Percentiles rank a stretch among this genome's conserved stretches.
These are phyloP conservation scores for Sporothrix sp. DNA, from an alignment of 2,329 filamentous ascomycete genomes.

Conservation along the genomic window DNA sequence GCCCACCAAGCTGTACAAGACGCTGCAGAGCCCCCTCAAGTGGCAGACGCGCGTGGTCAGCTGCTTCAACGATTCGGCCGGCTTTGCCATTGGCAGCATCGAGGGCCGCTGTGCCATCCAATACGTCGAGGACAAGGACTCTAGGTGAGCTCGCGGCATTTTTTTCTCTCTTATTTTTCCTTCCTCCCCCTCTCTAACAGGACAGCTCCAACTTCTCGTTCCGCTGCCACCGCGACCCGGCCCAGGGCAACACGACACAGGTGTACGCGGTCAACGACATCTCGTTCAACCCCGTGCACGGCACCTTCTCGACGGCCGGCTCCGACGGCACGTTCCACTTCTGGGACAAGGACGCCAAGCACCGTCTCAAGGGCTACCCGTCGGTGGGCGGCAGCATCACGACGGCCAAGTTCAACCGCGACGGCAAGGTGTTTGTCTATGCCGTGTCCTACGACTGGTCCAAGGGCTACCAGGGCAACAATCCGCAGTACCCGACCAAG, in stretches of 20 bases:
- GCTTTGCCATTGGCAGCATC: constrained; percentile 92
- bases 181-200: constrained; percentile 1
- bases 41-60: constrained; percentile 95
- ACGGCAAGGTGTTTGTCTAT: constrained; percentile 75
- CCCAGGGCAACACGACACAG: constrained; percentile 66
- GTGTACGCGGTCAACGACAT: constrained; percentile 96
- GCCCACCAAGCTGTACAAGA: constrained; percentile 90
- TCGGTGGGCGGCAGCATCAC: constrained; percentile 79
- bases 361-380: constrained; percentile 81
- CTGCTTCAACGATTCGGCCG: constrained; percentile 85
- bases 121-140: constrained; percentile 94
- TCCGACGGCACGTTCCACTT: constrained; percentile 95
- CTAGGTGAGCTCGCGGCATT: constrained; percentile 37
- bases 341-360: constrained; percentile 90
- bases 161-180: background rate
- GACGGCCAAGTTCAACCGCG: constrained; percentile 81
- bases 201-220: constrained; percentile 87
- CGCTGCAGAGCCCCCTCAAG: constrained; percentile 88
- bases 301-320: constrained; percentile 96
- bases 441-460: constrained; percentile 97
- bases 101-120: constrained; percentile 97
- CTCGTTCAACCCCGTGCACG: constrained; percentile 91
- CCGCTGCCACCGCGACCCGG: constrained; percentile 89
- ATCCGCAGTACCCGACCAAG: constrained; percentile 62
- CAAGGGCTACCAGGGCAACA: constrained; percentile 87